Conservation (phyloP, 2,329 filamentous ascomycete species). For the Penicillium verrucosum region DNA sequence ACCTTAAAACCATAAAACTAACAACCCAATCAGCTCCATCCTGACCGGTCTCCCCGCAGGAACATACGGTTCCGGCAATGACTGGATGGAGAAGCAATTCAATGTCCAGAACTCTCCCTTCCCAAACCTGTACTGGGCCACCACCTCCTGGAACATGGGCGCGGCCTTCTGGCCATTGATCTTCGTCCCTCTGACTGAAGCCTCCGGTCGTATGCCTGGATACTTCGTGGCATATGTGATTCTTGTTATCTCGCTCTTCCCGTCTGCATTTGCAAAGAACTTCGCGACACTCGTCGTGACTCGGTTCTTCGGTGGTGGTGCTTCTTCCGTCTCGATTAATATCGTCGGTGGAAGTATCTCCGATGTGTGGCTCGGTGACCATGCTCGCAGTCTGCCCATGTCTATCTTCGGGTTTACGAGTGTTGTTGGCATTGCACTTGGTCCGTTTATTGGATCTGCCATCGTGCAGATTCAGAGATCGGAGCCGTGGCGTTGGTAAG, state of each 20-base stretch:
- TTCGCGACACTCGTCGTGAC: slow-evolving; percentile 47
- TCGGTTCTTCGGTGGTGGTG: slow-evolving; percentile 45
- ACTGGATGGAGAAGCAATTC: slow-evolving; percentile 29
- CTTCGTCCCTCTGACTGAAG: slow-evolving; percentile 36
- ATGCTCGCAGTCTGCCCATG: slow-evolving; percentile 42
- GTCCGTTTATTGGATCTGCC: slow-evolving; percentile 44
- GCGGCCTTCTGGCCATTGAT: slow-evolving; percentile 35
- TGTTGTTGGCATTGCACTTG: slow-evolving; percentile 44
- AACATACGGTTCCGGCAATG: slow-evolving; percentile 37
- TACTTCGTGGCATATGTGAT: slow-evolving; percentile 44
- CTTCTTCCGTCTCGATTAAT: slow-evolving; percentile 44
- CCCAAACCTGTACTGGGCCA: slow-evolving; percentile 34
- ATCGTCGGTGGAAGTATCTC: slow-evolving; percentile 37
- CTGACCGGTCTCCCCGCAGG: slow-evolving; percentile 42
- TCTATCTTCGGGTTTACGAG: slow-evolving; percentile 45
- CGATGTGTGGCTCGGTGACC: slow-evolving; percentile 38
- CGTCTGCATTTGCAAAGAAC: slow-evolving; percentile 44
- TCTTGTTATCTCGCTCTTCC: slow-evolving; percentile 43
- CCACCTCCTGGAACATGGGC: slow-evolving; percentile 36
- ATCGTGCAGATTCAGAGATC: slow-evolving; percentile 38
- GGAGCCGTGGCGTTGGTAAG: slow-evolving; percentile 42
- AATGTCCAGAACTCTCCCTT: slow-evolving; percentile 34
- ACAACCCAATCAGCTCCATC: slow-evolving; percentile 31
- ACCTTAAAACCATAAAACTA: not conserved
- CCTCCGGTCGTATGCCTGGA: slow-evolving; percentile 44